These are phyloP conservation scores for Rostrohypoxylon terebratum DNA, from an alignment of 495 filamentous ascomycete species.

Conservation along the genomic window DNA sequence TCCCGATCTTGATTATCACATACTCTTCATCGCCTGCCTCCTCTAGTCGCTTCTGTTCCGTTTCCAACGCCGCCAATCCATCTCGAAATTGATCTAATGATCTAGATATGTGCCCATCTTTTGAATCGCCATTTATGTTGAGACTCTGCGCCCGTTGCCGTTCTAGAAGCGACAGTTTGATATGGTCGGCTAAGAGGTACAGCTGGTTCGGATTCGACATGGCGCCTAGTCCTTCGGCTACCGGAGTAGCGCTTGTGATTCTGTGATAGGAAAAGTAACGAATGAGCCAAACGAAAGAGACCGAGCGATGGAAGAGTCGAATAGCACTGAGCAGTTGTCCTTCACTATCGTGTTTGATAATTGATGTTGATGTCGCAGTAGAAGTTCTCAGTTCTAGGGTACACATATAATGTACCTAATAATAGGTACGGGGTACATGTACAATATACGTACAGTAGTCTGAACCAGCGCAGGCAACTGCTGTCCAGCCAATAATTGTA, in stretches of 20 bases:
- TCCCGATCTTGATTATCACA: constrained; percentile 12
- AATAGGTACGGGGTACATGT: constrained; percentile 32
- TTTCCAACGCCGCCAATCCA: constrained; percentile 80
- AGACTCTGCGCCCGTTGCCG: constrained; percentile 89
- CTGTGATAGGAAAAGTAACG: constrained; percentile 2
- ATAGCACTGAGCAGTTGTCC: not conserved
- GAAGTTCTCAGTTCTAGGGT: not conserved
- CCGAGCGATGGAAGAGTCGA: not conserved
- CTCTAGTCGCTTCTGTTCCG: constrained; percentile 71
- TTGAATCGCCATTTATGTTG: constrained; percentile 80
- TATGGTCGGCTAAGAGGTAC: constrained; percentile 79
- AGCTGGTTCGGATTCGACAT: constrained; percentile 73
- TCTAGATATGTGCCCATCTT: constrained; percentile 89
- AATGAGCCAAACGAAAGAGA: constrained; percentile 11
- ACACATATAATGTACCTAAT: constrained; percentile 26
- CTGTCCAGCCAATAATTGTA: constrained; percentile 22
- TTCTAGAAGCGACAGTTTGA: constrained; percentile 84
- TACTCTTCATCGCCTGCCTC: constrained; percentile 70
- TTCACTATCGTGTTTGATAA: constrained; percentile 19
- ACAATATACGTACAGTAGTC: constrained; percentile 27
- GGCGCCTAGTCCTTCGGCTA: constrained; percentile 28
- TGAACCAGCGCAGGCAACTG: constrained; percentile 27
- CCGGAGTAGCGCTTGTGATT: not conserved
- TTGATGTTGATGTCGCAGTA: constrained; percentile 11
- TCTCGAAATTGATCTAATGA: constrained; percentile 88